Evolutionary conservation across 176 grass and related monocot species (phyloP).

Genomic region (Olyra latifolia): DNA sequence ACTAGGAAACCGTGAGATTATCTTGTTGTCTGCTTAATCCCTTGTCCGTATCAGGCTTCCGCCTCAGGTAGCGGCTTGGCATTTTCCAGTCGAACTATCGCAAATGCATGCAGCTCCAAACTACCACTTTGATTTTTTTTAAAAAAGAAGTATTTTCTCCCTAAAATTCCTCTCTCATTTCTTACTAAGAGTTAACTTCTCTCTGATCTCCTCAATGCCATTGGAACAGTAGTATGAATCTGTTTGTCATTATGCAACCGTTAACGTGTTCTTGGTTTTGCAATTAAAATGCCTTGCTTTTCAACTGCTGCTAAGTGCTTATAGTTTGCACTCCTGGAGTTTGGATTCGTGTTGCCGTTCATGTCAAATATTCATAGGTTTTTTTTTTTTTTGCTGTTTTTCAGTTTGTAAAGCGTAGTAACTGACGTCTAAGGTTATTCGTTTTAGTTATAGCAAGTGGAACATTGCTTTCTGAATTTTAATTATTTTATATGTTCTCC

Average conservation of each 20-base stretch:
- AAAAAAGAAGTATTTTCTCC: background rate
- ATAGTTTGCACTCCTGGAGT: background rate
- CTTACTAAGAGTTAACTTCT: too few species aligned
- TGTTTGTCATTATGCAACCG: background rate
- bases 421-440: too few species aligned
- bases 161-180: background rate
- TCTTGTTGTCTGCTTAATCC: background rate
- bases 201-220: too few species aligned
- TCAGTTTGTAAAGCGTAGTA: too few species aligned
- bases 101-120: background rate
- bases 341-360: background rate
- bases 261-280: background rate
- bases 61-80: background rate
- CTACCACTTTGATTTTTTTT: background rate
- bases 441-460: too few species aligned
- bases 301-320: background rate
- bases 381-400: too few species aligned
- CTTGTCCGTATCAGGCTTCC: background rate
- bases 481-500: too few species aligned
- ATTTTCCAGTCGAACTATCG: background rate
- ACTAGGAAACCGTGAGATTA: background rate
- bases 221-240: too few species aligned
- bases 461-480: too few species aligned
- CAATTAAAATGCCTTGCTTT: background rate
- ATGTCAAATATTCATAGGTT: constrained; percentile 2